Percentiles rank a stretch among this genome's conserved stretches.
Evolutionary conservation across 495 filamentous ascomycete genomes (phyloP).

Genomic region (Aspergillus steynii): DNA sequence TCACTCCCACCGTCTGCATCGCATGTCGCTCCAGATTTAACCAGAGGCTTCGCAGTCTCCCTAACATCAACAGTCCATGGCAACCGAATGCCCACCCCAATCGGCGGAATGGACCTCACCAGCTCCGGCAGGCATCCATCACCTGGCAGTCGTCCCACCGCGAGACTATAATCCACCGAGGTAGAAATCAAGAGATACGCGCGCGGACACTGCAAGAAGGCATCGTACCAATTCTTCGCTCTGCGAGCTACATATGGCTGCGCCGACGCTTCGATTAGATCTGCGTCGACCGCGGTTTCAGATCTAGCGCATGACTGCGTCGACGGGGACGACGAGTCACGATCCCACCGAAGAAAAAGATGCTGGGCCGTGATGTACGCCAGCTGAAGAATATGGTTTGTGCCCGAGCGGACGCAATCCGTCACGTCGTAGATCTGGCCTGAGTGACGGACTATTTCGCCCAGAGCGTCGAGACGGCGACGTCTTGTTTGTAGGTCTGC

Average conservation of each 20-base stretch:
- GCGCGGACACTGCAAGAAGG: conserved; percentile 31
- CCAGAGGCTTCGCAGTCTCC: background rate
- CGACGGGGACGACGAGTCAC: background rate
- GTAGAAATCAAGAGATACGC: conserved; percentile 38
- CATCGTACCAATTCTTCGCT: conserved; percentile 32
- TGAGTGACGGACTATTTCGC: conserved; percentile 33
- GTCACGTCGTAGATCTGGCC: conserved; percentile 35
- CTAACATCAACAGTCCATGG: conserved; percentile 22
- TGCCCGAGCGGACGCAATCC: conserved; percentile 31
- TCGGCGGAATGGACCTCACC: conserved; percentile 25
- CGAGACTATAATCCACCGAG: conserved; percentile 31
- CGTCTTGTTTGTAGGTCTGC: conserved; percentile 22
- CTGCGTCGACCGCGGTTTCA: background rate
- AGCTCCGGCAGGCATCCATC: conserved; percentile 25
- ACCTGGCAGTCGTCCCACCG: conserved; percentile 29
- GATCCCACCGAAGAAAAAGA: conserved; percentile 24
- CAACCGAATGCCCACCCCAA: conserved; percentile 24
- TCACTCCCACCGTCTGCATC: background rate
- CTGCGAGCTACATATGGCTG: background rate
- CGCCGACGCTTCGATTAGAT: background rate
- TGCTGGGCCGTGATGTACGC: conserved; percentile 33
- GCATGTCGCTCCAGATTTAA: background rate
- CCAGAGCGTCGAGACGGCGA: conserved; percentile 26
- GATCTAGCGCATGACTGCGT: background rate
- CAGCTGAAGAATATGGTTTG: conserved; percentile 34